A percentile compares a stretch with the other conserved stretches of the same genome.
These are phyloP conservation scores for Sporopachydermia lactativora DNA, from an alignment of 805 yeast genomes.

Conservation along the genomic window DNA sequence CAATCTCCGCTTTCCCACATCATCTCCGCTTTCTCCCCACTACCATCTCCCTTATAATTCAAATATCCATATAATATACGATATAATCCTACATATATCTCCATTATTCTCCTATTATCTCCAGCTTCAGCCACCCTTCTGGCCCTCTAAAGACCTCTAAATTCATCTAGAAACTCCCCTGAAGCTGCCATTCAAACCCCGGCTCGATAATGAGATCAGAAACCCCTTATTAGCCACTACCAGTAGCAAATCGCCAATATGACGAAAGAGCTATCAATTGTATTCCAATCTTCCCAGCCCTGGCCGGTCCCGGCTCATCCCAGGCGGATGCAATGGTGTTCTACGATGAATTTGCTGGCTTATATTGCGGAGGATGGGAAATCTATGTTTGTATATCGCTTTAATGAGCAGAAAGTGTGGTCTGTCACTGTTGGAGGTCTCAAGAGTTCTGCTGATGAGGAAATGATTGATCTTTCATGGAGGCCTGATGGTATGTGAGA, in stretches of 20 bases:
- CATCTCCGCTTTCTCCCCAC: no score
- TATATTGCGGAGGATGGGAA: slow-evolving; percentile 31
- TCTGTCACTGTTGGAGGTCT: slow-evolving; percentile 23
- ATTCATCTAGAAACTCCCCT: no score
- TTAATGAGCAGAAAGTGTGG: slow-evolving; percentile 40
- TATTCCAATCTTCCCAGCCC: slow-evolving; percentile 13
- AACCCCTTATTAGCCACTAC: no score
- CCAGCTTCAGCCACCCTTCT: no score
- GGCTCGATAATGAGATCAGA: no score
- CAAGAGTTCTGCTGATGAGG: slow-evolving; percentile 2
- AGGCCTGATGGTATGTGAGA: slow-evolving; percentile 21
- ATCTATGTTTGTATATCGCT: slow-evolving; percentile 35
- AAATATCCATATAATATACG: no score
- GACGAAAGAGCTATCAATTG: neutral
- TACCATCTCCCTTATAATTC: no score
- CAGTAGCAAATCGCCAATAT: slow-evolving; percentile 2
- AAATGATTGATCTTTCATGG: slow-evolving; percentile 17
- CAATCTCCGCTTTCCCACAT: no score
- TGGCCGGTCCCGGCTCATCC: slow-evolving; percentile 22
- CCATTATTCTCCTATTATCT: no score
- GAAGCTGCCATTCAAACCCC: no score
- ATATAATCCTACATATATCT: no score
- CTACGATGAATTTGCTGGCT: slow-evolving; percentile 38
- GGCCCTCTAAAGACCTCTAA: no score
- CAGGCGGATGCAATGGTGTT: slow-evolving; percentile 27